A percentile compares a stretch with the other conserved stretches of the same genome.
Evolutionary conservation across 352 stramenopile species (phyloP).

Genomic region (Globisporangium canariense): DNA sequence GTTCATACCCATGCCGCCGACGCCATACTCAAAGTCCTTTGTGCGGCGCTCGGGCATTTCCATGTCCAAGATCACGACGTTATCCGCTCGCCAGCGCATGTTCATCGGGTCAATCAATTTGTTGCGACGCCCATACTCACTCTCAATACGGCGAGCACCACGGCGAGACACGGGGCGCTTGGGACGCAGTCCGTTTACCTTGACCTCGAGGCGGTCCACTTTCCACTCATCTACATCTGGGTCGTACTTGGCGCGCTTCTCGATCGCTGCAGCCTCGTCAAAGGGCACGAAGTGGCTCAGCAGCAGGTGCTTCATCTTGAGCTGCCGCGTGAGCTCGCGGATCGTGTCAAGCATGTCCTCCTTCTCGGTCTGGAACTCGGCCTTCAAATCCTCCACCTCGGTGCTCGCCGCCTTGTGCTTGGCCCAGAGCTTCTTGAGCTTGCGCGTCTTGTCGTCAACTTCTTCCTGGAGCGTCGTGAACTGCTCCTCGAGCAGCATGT

Average conservation of each 20-base stretch:
- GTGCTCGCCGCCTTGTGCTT: conserved; percentile 90
- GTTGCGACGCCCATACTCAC: conserved; percentile 85
- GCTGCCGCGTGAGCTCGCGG: conserved; percentile 89
- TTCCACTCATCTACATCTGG: conserved; percentile 89
- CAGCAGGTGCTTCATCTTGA: conserved; percentile 95
- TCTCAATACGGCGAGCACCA: conserved; percentile 62
- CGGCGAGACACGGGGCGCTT: conserved; percentile 61
- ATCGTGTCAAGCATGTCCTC: conserved; percentile 95
- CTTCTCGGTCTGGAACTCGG: conserved; percentile 92
- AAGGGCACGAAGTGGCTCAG: conserved; percentile 87
- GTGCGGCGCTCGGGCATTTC: conserved; percentile 84
- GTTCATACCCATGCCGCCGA: conserved; percentile 40
- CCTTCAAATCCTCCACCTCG: conserved; percentile 92
- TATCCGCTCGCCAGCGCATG: conserved; percentile 85
- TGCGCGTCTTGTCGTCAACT: conserved; percentile 93
- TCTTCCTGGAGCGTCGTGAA: conserved; percentile 89
- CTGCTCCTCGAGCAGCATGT: conserved; percentile 90
- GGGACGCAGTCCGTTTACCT: conserved; percentile 48
- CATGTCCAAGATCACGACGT: conserved; percentile 89
- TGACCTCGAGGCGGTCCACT: conserved; percentile 67
- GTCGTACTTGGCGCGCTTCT: conserved; percentile 87
- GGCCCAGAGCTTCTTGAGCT: conserved; percentile 93
- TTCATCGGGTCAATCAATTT: conserved; percentile 86
- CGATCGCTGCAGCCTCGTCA: conserved; percentile 62
- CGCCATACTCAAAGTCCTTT: conserved; percentile 71